phyloP scores from a whole-genome alignment of 1,284 basidiomycete species.

The Ustilago bromivora region DNA sequence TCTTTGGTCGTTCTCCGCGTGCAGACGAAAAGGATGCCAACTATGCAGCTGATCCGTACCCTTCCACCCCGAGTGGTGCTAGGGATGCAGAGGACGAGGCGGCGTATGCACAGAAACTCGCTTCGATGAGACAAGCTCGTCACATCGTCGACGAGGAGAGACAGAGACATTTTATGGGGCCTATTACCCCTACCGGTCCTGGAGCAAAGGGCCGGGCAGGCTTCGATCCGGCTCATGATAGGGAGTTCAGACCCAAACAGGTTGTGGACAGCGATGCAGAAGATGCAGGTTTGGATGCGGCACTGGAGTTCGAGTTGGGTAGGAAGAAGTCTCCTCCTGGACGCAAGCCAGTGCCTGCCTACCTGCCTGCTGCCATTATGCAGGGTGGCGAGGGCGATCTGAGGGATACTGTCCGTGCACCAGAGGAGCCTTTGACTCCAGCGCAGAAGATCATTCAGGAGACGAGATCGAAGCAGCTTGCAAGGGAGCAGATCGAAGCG shows the following conservation, averaged over 20 bases:
- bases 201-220: constrained; percentile 2
- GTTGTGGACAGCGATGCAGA: constrained; percentile 26
- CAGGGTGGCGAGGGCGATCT: not conserved
- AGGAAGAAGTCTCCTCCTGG: constrained; percentile 53
- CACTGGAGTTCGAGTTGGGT: constrained; percentile 24
- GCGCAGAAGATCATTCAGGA: constrained; percentile 64
- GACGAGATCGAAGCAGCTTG: constrained; percentile 54
- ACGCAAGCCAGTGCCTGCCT: constrained; percentile 52
- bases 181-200: constrained; percentile 12
- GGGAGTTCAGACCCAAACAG: constrained; percentile 30
- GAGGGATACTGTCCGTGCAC: not conserved
- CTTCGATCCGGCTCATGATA: constrained; percentile 35
- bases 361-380: constrained; percentile 14
- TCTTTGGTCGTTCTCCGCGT: constrained; percentile 54
- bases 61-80: not conserved
- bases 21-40: constrained; percentile 39
- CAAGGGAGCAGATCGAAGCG: constrained; percentile 44
- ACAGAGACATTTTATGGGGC: constrained; percentile 35
- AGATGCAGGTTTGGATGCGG: constrained; percentile 21
- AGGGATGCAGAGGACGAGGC: constrained; percentile 57
- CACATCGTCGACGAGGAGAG: constrained; percentile 65
- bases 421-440: constrained; percentile 51
- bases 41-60: constrained; percentile 18
- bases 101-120: constrained; percentile 51
- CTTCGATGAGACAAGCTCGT: constrained; percentile 57